Conservation (phyloP, 495 filamentous ascomycete species). For the Xylaria bambusicola region DNA sequence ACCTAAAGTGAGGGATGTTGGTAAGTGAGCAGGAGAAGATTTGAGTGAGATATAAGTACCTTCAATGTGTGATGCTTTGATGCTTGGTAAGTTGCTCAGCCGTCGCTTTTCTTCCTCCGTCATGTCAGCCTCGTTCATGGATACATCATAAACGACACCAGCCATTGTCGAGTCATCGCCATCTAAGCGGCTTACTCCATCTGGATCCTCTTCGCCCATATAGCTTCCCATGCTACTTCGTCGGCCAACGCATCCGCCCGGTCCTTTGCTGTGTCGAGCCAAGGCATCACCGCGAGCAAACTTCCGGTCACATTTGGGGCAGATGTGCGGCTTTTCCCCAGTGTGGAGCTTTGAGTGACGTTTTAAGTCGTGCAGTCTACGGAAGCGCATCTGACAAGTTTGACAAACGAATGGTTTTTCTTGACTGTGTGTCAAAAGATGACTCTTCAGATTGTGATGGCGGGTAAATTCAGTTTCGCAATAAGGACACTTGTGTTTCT, state of each 20-base stretch:
- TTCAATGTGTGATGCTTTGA: slow-evolving; percentile 67
- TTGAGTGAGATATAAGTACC: slow-evolving; percentile 49
- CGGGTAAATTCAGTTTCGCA: slow-evolving; percentile 96
- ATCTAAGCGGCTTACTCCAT: slow-evolving; percentile 53
- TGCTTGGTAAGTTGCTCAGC: slow-evolving; percentile 66
- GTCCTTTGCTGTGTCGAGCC: slow-evolving; percentile 92
- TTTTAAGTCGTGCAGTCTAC: slow-evolving; percentile 92
- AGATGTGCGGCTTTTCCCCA: slow-evolving; percentile 92
- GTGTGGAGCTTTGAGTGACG: slow-evolving; percentile 95
- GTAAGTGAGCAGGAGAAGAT: slow-evolving; percentile 17
- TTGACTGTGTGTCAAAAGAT: slow-evolving; percentile 96
- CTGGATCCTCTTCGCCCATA: slow-evolving; percentile 74
- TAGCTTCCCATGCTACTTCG: slow-evolving; percentile 86
- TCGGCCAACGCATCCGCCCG: slow-evolving; percentile 91
- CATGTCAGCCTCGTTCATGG: slow-evolving; percentile 49
- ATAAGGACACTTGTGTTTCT: slow-evolving; percentile 95
- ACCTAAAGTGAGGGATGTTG: slow-evolving; percentile 28
- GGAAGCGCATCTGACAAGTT: slow-evolving; percentile 85
- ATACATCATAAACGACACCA: slow-evolving; percentile 72
- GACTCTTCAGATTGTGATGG: slow-evolving; percentile 98
- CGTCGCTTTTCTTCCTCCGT: slow-evolving; percentile 55
- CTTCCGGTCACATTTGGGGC: slow-evolving; percentile 86
- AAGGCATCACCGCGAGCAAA: slow-evolving; percentile 96
- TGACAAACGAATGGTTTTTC: slow-evolving; percentile 95
- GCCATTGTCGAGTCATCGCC: slow-evolving; percentile 76